Percentiles rank a stretch among this genome's conserved stretches.
These are phyloP conservation scores for Eimeria sp. DNA, from an alignment of 169 alveolate species.

Conservation along the genomic window DNA sequence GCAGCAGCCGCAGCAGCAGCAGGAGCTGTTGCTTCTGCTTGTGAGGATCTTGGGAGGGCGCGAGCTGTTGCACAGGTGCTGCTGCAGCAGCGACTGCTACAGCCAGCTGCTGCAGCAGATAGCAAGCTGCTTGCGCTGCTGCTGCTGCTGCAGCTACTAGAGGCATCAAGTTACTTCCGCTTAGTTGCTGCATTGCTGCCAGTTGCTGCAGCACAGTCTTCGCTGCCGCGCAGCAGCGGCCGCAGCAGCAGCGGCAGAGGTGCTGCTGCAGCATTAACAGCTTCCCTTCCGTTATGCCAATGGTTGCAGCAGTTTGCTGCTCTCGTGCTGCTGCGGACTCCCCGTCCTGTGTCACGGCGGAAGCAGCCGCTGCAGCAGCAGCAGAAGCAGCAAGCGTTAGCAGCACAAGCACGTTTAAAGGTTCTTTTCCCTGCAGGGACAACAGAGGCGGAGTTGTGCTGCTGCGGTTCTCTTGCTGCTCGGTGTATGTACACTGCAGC, in stretches of 20 bases:
- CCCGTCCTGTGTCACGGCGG: conserved; percentile 25
- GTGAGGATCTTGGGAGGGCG: conserved; percentile 27
- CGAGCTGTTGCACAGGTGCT: conserved; percentile 51
- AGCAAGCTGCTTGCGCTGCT: conserved; percentile 52
- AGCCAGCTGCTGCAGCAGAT: conserved; percentile 22
- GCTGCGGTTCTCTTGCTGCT: conserved; percentile 31
- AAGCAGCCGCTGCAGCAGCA: conserved; percentile 57
- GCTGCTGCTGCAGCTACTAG: neutral
- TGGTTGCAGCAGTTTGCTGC: conserved; percentile 14
- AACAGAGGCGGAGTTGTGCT: neutral
- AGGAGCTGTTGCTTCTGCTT: conserved; percentile 45
- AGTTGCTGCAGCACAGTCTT: conserved; percentile 12
- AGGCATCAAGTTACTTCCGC: conserved; percentile 39
- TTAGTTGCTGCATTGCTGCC: conserved; percentile 19
- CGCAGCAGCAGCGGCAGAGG: conserved; percentile 39
- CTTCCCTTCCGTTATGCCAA: neutral
- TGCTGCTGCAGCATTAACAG: neutral
- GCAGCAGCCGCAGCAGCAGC: conserved; percentile 57
- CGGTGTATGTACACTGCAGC: too few relatives aligned
- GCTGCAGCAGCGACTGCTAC: conserved; percentile 8
- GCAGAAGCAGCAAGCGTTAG: too few relatives aligned
- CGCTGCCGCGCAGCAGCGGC: neutral
- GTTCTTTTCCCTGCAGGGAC: conserved; percentile 2
- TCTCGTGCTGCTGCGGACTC: conserved; percentile 35
- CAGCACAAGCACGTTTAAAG: conserved; percentile 27